Base-by-base conservation (phyloP, 2,329 filamentous ascomycete genomes). In the Neurospora crassa region DNA sequence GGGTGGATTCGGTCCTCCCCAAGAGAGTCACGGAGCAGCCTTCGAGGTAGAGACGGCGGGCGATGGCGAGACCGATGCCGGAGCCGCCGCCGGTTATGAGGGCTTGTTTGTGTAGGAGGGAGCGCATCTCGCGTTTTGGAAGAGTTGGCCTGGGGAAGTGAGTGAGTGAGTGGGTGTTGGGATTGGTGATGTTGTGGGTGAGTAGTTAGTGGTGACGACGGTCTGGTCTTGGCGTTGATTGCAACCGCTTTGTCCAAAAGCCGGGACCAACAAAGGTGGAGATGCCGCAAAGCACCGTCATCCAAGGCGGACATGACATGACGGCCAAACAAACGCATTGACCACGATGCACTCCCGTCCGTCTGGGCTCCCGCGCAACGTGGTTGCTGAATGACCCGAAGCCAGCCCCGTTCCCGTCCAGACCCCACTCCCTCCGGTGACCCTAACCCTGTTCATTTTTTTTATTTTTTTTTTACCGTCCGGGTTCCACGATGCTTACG, bases 1-100 rank as follows among this genome's bases (percentile, higher is more conserved):
- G 53, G 3, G 53, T 63, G 0, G 53, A 29, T 37, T 63, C 53
- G 1, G 53, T 63, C 1, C 53, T 4, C 7, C 53, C 53, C 3
- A 63, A 10, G 5, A 63, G 29, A 3, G 53, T 63, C 1, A 63
- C 53, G 53, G 53, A 63, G 24, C 53, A 63, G 24, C 53, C 53
- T 63, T 63, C 53, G 0, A 5, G 0, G 0, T 63, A 34, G 3
- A 63, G 29, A 2, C 53, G 24, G 53, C 53, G 53, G 1, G 92
- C 90, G 10, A 94, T 87, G 0, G 92, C 91, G 42, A 92, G 87
- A 5, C 92, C 92, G 71, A 96, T 90, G 24, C 93, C 92, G 3
- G 89, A 91, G 1, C 91, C 91, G 20, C 88, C 92, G 73, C 92
- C 93, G 0, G 92, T 95, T 79, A 96, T 94, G 68, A 96, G 84